Evolutionary conservation across 345 rosid genomes (phyloP), one percentile per base, ranked within the genome.

Genomic region (Lepidium didymum): DNA sequence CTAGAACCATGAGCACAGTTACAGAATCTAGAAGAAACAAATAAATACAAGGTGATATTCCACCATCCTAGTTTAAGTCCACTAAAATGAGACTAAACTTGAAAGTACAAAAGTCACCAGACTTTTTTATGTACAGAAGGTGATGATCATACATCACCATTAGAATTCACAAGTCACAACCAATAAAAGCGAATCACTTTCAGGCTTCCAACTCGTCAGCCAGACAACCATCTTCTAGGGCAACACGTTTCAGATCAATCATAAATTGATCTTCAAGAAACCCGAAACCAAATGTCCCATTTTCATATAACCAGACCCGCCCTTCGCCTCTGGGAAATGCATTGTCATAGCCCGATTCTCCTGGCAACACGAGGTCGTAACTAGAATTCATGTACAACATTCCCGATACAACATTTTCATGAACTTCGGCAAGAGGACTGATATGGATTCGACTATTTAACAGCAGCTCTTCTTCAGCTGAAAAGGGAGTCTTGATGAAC

Each of bases 251-350:
- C 73, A 90, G 75, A 79, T 93, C 92, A 35, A 79, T 63, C 23
- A 90, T 62, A 44, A 79, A 80, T 62, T 83, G 86, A 73, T 90
- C 94, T 56, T 68, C 62, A 67, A 90, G 86, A 80, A 87, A 88
- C 37, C 96, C 98, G 36, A 85, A 93, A 13, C 96, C 88, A 21
- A 93, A 90, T 4, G 89, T 80, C 50, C 92, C 96, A 38, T 88
- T 75, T 62, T 38, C 74, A 52, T 90, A 86, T 71, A 80, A 81
- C 98, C 98, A 90, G 12, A 93, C 86, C 81, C 94, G 85, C 27
- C 97, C 96, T 50, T 87, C 86, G n/a, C 78, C 87, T 43, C 51
- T 72, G 55, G 11, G 41, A 40, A 40, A 9, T 12, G 40, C 60
- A 40, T 6, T 14, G 11, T 72, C 75, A 8, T 77, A 41, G 44